Base-by-base conservation (phyloP, 805 yeast species). In the Myxozyma neotropica region DNA sequence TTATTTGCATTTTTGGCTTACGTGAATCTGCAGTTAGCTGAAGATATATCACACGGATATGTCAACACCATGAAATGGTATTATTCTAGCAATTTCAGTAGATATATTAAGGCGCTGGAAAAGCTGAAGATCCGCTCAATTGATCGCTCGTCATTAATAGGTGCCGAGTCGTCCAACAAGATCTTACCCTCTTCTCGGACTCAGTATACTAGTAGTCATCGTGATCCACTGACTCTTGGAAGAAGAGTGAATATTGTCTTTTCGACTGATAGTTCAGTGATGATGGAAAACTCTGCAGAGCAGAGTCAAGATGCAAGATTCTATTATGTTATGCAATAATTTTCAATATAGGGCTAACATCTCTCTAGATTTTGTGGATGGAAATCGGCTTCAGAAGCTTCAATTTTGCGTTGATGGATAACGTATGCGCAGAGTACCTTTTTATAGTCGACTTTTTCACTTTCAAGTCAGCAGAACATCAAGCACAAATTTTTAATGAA, bases 21-120 rank as follows among this genome's bases (percentile, higher is more conserved):
- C 3, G 81, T 83, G 51, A 82, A 87, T 58, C 78, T 81, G 7
- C 78, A 83, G 5, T 74, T 94, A 55, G 93, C 96, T 0, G 71
- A 75, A 15, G 94, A 89, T 69, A 78, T 94, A 40, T 80, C 84
- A 55, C 81, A 81, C 67, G 98, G 97, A 0, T 94, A 94, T 71
- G 75, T 85, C 19, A 85, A 84, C 68, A 93, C 98, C 1, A 92
- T 94, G 89, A 78, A 82, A 68, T 94, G 99, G 99, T 94, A 93
- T 75, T 94, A 94, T 72, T 78, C 81, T 58, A 81, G 87, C 57
- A 82, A 88, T 66, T 93, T 92, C 69, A 84, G 86, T 17, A 83
- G 91, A 63, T 92, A 91, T 73, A 73, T 86, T 39, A 82, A 85
- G 61, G 84, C 95, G 0, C 73, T 92, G 52, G 88, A 88, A 60